A percentile compares a stretch with the other conserved stretches of the same genome.
phyloP scores from a whole-genome alignment of 2,329 filamentous ascomycete species.

The Ilyonectria mors-panacis region DNA sequence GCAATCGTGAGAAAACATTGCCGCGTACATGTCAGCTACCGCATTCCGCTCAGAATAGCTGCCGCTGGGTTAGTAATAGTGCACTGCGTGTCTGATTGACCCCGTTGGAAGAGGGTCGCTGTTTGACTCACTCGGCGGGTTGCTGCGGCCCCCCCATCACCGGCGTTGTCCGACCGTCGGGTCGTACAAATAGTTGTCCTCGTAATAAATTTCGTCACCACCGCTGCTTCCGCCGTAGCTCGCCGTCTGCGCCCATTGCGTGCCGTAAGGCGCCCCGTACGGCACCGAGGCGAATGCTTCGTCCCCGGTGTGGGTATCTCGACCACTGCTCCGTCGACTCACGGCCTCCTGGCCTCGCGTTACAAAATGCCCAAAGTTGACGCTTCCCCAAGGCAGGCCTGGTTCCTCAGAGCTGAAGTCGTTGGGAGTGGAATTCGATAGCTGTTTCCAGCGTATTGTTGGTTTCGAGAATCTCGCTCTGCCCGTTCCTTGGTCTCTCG shows the following conservation, averaged over 20 bases:
- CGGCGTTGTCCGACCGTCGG: conserved; percentile 34
- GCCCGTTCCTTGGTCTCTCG: conserved; percentile 77
- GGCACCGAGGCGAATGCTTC: conserved; percentile 51
- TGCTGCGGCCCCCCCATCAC: conserved; percentile 22
- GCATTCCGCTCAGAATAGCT: conserved; percentile 8
- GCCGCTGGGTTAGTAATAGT: conserved; percentile 9
- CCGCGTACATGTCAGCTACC: not conserved
- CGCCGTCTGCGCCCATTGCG: conserved; percentile 47
- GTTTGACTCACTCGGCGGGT: conserved; percentile 26
- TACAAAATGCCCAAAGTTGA: conserved; percentile 72
- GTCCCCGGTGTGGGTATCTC: conserved; percentile 54
- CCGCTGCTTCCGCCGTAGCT: conserved; percentile 53
- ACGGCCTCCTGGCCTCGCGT: conserved; percentile 65
- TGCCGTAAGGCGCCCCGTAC: conserved; percentile 46
- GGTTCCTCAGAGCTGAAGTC: conserved; percentile 69
- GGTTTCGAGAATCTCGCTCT: conserved; percentile 75
- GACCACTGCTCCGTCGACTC: conserved; percentile 60
- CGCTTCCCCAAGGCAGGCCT: conserved; percentile 80
- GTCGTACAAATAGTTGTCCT: conserved; percentile 52
- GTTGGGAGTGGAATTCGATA: conserved; percentile 72
- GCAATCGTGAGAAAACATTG: conserved; percentile 37
- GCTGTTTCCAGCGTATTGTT: conserved; percentile 73
- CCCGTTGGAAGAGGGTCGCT: not conserved
- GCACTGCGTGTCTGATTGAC: not conserved
- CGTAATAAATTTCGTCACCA: conserved; percentile 53